Conservation (phyloP, 257 asterid genomes). For the Petrea volubilis region DNA sequence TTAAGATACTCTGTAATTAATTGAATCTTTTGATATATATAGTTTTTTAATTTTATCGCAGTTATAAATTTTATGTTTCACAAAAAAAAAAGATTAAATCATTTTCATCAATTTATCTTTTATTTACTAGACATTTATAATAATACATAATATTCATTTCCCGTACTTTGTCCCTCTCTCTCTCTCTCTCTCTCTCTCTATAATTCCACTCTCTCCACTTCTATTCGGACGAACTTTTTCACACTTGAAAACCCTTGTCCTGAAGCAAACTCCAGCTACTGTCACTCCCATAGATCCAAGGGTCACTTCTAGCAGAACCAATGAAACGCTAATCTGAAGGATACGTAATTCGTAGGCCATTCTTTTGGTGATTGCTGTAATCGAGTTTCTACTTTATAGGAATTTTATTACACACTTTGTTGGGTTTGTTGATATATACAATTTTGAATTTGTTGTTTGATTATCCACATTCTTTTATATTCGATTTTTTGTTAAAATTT, state of each 20-base stretch:
- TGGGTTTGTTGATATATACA: not conserved
- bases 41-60: no score
- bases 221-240: no score
- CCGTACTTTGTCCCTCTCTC: not conserved
- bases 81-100: no score
- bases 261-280: constrained; percentile 20
- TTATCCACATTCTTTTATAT: not conserved
- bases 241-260: constrained; percentile 13
- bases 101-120: no score
- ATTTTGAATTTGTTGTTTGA: not conserved
- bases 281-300: constrained; percentile 21
- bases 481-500: not conserved
- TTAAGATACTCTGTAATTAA: no score
- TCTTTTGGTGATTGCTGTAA: not conserved
- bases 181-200: not conserved
- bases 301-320: not conserved
- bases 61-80: no score
- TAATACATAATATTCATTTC: not conserved
- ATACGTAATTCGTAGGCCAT: constrained; percentile 3
- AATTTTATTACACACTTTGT: not conserved
- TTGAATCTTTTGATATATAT: no score
- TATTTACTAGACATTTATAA: no score
- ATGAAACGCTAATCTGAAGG: constrained; percentile 17
- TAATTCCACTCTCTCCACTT: no score
- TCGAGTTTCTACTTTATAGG: not conserved